Percentiles rank a stretch among this genome's conserved stretches.
Evolutionary conservation across 192 early-diverging fungal genomes (phyloP).

Genomic region (Pilaira anomala): DNA sequence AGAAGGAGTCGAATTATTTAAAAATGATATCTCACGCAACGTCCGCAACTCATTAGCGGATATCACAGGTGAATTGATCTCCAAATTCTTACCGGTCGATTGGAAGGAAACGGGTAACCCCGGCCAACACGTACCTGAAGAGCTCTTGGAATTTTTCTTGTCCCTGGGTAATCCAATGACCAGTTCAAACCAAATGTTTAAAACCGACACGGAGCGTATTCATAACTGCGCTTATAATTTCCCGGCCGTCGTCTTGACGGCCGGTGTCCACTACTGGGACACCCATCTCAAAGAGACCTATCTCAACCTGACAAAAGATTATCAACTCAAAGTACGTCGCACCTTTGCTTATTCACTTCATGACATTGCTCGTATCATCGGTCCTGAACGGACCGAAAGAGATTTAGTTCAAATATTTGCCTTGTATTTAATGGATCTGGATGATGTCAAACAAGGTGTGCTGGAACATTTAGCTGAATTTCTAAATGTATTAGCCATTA

Average conservation of each 20-base stretch:
- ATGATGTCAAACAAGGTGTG: constrained; percentile 70
- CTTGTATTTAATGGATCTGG: constrained; percentile 48
- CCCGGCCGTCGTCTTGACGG: constrained; percentile 57
- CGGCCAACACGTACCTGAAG: constrained; percentile 45
- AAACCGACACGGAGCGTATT: constrained; percentile 51
- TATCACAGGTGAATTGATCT: constrained; percentile 55
- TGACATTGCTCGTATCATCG: constrained; percentile 54
- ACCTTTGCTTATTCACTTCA: constrained; percentile 61
- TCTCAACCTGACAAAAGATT: constrained; percentile 42
- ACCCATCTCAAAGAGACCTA: constrained; percentile 49
- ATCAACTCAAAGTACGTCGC: constrained; percentile 50
- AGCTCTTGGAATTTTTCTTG: constrained; percentile 48
- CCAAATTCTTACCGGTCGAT: constrained; percentile 45
- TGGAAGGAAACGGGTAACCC: constrained; percentile 33
- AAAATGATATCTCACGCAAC: constrained; percentile 50
- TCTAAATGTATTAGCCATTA: constrained; percentile 55
- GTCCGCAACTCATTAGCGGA: constrained; percentile 54
- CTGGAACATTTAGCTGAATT: constrained; percentile 65
- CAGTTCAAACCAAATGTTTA: constrained; percentile 37
- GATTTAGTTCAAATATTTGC: constrained; percentile 55
- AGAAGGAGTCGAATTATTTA: constrained; percentile 49
- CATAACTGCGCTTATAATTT: constrained; percentile 59
- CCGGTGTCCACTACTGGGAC: constrained; percentile 56
- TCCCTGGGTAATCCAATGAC: constrained; percentile 26
- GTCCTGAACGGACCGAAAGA: constrained; percentile 49